These are phyloP conservation scores for Chytridium lagenaria DNA, from an alignment of 371 early-diverging fungal genomes.

Conservation along the genomic window DNA sequence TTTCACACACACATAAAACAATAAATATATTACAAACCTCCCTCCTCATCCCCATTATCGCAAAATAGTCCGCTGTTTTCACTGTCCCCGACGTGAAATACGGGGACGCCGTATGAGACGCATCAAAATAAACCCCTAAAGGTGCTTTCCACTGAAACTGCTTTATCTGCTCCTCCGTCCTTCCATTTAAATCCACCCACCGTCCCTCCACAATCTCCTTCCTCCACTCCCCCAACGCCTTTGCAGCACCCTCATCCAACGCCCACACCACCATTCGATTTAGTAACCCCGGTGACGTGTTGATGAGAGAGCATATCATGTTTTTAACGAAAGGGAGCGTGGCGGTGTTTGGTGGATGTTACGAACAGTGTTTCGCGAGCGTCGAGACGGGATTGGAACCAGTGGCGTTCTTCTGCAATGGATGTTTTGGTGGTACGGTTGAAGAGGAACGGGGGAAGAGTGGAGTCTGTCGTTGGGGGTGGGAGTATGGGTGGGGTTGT, in stretches of 20 bases:
- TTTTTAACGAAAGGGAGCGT: background rate
- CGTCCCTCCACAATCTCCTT: background rate
- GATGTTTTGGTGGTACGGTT: background rate
- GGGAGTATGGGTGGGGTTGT: too few relatives aligned
- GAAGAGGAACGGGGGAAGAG: background rate
- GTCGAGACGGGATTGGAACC: background rate
- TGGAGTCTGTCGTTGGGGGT: too few relatives aligned
- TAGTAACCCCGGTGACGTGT: background rate
- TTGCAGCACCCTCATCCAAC: slow-evolving; percentile 3
- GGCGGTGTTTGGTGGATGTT: background rate
- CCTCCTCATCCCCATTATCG: background rate
- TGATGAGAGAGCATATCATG: slow-evolving; percentile 1
- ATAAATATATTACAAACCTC: background rate
- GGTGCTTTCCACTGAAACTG: background rate
- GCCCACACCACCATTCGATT: slow-evolving; percentile 4
- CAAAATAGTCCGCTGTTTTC: background rate
- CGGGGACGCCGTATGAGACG: background rate
- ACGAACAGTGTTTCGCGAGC: background rate
- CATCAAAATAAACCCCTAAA: background rate
- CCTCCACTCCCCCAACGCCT: background rate
- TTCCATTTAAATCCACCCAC: background rate
- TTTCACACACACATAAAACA: background rate
- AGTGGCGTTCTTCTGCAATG: background rate
- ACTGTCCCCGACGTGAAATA: background rate
- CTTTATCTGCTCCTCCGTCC: background rate